phyloP scores from a whole-genome alignment of 306 rosid genomes.

The Acacia confusa region DNA sequence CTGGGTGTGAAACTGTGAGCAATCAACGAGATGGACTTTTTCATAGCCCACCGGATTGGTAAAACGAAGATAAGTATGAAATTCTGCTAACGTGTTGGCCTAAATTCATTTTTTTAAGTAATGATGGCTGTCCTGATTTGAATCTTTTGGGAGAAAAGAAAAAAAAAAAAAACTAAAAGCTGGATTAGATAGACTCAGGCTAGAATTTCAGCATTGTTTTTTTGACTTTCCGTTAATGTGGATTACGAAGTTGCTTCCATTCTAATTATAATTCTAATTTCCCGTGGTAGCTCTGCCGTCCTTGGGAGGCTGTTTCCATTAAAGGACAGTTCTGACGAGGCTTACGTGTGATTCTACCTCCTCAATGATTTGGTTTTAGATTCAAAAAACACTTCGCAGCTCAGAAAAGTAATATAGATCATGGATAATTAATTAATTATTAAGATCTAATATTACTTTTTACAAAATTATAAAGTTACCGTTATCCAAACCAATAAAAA shows the following conservation, averaged over 20 bases:
- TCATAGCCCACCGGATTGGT: constrained; percentile 47
- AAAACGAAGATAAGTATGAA: constrained; percentile 42
- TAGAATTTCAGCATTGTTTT: background rate
- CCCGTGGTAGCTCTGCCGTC: background rate
- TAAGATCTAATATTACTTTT: background rate
- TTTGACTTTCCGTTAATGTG: background rate
- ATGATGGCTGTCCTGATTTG: constrained; percentile 23
- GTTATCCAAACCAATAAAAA: no score
- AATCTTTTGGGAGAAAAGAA: background rate
- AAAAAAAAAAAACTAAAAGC: background rate
- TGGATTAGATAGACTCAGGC: constrained; percentile 16
- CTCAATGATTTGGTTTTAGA: background rate
- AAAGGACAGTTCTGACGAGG: background rate
- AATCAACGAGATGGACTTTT: constrained; percentile 34
- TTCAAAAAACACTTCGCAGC: background rate
- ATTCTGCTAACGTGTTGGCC: constrained; percentile 24
- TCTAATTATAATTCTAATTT: background rate
- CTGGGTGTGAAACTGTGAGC: constrained; percentile 29
- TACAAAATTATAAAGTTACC: no score
- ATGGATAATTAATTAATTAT: background rate
- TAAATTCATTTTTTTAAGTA: background rate
- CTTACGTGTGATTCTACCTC: background rate
- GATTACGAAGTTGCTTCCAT: background rate
- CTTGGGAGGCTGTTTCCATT: background rate
- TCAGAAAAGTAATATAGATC: background rate